Base-by-base conservation (phyloP, 2,329 filamentous ascomycete genomes). In the Coniochaeta pulveracea region DNA sequence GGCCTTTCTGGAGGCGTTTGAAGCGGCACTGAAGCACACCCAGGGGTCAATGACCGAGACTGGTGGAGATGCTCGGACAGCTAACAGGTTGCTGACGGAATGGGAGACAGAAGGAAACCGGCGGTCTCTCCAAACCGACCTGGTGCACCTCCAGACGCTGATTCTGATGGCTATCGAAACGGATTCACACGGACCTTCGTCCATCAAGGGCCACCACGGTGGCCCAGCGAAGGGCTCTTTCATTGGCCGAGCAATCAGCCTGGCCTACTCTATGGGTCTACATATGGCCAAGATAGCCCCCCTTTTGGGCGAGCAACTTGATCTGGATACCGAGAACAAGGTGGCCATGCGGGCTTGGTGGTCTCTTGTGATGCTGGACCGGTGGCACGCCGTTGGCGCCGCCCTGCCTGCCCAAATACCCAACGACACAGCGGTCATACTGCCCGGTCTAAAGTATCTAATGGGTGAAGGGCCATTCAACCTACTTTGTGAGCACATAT, bases 361-460 rank as follows among this genome's bases (percentile, higher is more conserved):
- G 75, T 72, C 74, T 10, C 57, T 85, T 21, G 69, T 84, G 28
- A 66, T 80, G 40, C 67, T 85, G 41, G 80, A 85, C 46, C 69
- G 79, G 11, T 85, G 78, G 77, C 74, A 83, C 48, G 76, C 80
- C 4, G 67, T 75, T n/a, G 76, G 73, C 15, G 78, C 70, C 4
- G 73, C 71, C 10, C 73, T 67, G 39, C 73, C 77, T 4, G 46
- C 73, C 10, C 62, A 77, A 37, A 73, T 85, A 37, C 72, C 71
- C 2, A 71, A 80, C 42, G 66, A 70, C 39, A 72, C 64, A 34
- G 65, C 76, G 6, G 66, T 80, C 10, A 56, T 80, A 16, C 58
- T 70, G 5, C 65, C 69, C 1, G 72, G 74, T 29, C 64, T 85
- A 37, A 66, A 69, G 39, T 54, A 57, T 11, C 51, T 80, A 6